Base-by-base conservation (phyloP, 352 stramenopile genomes). In the Phytophthora citrophthora region DNA sequence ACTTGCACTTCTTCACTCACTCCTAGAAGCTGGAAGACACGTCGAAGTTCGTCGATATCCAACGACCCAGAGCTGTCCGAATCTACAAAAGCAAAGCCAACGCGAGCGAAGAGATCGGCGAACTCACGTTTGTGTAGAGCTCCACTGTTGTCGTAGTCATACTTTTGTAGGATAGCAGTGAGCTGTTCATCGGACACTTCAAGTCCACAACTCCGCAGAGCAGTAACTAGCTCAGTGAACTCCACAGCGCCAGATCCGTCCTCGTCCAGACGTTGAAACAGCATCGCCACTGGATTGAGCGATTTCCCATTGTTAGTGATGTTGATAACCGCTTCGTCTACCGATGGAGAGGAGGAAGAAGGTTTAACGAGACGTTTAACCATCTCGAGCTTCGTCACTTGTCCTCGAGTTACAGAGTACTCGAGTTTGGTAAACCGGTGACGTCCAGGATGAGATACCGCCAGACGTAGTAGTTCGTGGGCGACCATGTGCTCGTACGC, bases 401-500 rank as follows among this genome's bases (percentile, higher is more conserved):
- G 55, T 11, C 12, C 36, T 41, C 58, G 46, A 3, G 46, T 46
- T 0, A 44, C 5, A 9, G 47, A 45, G 59, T 91, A 76, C 68
- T 90, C 81, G 10, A 93, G 62, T 24, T 64, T 80, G 5, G 57
- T 62, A 24, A 91, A 91, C 1, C 71, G 64, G 54, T 81, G 91
- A 13, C 72, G 77, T 1, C 26, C 45, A 32, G 41, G 43, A 13
- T 89, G 74, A 24, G 74, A 78, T 34, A 78, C 84, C 7, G 85
- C 85, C 5, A 94, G 51, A 3, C 83, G 83, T 5, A 94, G 69
- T 16, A 95, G 45, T 24, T 91, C 81, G 20, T 86, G 76, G 0
- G 82, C 80, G 15, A 95, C 85, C 72, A 91, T 90, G 59, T 83
- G 63, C 39, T 92, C 85, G 60, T 92, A 95, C 4, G 87, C 74